Evolutionary conservation across 768 basidiomycete species (phyloP), one percentile per base, ranked within the genome.

Genomic region (Kwoniella europaea): DNA sequence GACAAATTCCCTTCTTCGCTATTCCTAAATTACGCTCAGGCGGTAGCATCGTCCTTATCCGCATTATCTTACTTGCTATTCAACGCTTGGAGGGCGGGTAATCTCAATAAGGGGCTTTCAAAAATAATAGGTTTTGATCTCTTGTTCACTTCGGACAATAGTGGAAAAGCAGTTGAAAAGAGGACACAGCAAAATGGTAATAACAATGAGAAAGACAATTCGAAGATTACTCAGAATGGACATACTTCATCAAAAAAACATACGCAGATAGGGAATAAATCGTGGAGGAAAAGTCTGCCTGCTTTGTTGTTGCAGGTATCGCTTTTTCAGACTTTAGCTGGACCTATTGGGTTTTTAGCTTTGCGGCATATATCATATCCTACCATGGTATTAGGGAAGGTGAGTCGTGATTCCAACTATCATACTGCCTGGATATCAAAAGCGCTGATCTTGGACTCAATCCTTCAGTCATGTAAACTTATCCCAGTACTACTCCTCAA

Each of bases 361-460:
- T 90, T 98, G 54, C 90, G 92, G 27, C 93, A 96, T 85, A 94
- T 99, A 81, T 94, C 94, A 18, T 98, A 98, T 86, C 97, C 97
- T 61, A 94, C 96, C 55, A 96, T 98, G 92, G 95, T 98, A 43
- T 91, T 98, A 74, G 97, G 93, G 63, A 98, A 98, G 77, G 82
- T 82, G 63, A 73, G 79, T 61, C 0, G 35, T 35, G 1, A 9
- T 6, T 35, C 35, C 35, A 7, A 35, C 35, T 6, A 35, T 35
- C 35, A 29, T 35, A 35, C 35, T 35, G 35, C 35, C 50, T 29
- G 24, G 29, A 59, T 1, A 68, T 13, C 55, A 4, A 10, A 42
- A 42, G 29, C 7, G 63, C 59, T 68, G 22, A 60, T 46, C 66
- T 65, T 53, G 59, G 44, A 29, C 0, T 20, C 46, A 6, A 27